phyloP scores from a whole-genome alignment of 2,329 filamentous ascomycete species.

The Colletotrichum sp. region DNA sequence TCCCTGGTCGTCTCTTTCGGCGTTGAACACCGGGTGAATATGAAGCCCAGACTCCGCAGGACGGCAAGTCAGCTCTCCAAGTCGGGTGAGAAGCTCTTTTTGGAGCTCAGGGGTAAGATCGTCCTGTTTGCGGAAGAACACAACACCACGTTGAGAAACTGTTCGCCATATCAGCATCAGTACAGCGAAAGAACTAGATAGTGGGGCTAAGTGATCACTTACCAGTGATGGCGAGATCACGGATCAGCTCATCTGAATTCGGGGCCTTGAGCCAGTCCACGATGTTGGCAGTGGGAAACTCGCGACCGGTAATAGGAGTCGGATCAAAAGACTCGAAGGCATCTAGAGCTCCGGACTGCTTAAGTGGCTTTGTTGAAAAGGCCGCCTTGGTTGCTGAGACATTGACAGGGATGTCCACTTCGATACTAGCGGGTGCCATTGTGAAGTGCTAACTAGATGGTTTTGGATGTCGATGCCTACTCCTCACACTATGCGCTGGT shows the following conservation, averaged over 20 bases:
- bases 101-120: conserved; percentile 61
- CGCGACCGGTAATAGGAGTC: conserved; percentile 61
- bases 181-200: too few relatives aligned
- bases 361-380: conserved; percentile 36
- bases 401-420: conserved; percentile 8
- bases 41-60: conserved; percentile 63
- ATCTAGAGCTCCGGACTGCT: conserved; percentile 50
- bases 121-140: conserved; percentile 67
- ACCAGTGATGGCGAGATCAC: conserved; percentile 67
- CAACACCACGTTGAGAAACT: conserved; percentile 68
- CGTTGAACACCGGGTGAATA: conserved; percentile 64
- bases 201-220: conserved; percentile 14
- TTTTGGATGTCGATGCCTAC: neutral
- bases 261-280: conserved; percentile 61
- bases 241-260: conserved; percentile 60
- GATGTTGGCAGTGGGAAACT: conserved; percentile 57
- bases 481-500: neutral
- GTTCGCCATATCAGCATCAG: neutral
- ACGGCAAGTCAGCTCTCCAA: conserved; percentile 65
- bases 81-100: conserved; percentile 61
- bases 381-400: neutral
- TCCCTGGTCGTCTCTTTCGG: conserved; percentile 54
- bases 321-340: conserved; percentile 54
- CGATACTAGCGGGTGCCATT: conserved; percentile 17
- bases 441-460: neutral